Percentiles rank a stretch among this genome's conserved stretches.
These are phyloP conservation scores for Diutina sp. DNA, from an alignment of 1,139 yeast species.

Conservation along the genomic window DNA sequence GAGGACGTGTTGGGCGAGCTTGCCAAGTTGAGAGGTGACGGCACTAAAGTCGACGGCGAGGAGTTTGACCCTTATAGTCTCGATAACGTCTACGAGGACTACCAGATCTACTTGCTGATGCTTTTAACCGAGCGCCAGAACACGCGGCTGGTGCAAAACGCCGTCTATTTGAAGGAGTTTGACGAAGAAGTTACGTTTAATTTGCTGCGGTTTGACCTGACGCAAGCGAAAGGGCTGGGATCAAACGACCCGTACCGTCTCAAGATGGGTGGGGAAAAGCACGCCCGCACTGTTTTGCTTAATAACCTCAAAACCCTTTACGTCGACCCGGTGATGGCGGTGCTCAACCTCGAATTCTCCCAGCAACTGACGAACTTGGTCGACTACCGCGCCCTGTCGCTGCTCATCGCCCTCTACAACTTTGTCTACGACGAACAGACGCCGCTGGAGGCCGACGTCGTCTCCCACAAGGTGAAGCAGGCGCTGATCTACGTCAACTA, in stretches of 20 bases:
- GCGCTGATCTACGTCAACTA: conserved; percentile 2
- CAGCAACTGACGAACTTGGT: not conserved
- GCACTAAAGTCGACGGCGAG: not conserved
- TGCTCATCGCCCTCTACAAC: not conserved
- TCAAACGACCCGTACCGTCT: not conserved
- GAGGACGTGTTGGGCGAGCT: conserved; percentile 1
- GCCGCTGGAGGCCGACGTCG: not conserved
- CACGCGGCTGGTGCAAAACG: not conserved
- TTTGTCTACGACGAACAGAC: not conserved
- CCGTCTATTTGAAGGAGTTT: not conserved
- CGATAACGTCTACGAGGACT: conserved; percentile 1
- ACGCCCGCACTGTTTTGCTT: conserved; percentile 1
- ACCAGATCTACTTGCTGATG: not conserved
- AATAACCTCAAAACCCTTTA: not conserved
- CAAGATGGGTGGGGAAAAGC: conserved; percentile 2
- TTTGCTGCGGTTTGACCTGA: conserved; percentile 1
- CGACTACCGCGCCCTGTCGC: conserved; percentile 1
- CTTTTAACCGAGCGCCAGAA: not conserved
- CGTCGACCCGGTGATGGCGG: conserved; percentile 1
- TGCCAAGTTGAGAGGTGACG: conserved; percentile 1
- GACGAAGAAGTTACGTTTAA: conserved; percentile 1
- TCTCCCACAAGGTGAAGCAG: not conserved
- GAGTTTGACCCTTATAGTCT: conserved; percentile 1
- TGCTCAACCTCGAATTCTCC: not conserved
- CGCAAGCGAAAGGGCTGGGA: not conserved